Percentiles rank a stretch among this genome's conserved stretches.
Evolutionary conservation across 208 protist species (phyloP).

Genomic region (Wallacemonas sp.): DNA sequence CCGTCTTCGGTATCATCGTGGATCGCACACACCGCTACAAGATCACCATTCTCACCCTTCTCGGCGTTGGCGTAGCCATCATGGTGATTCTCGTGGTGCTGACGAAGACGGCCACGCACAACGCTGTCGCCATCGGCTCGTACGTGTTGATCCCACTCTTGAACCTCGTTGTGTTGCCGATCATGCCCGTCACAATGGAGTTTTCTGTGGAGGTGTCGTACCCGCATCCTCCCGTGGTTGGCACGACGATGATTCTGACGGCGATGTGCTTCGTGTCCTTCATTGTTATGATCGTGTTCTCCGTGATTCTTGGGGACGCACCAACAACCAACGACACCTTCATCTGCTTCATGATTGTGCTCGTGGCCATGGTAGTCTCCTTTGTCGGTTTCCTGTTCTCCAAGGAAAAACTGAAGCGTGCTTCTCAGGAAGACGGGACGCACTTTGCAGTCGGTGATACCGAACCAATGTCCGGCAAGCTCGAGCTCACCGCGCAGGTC

Average conservation of each 20-base stretch:
- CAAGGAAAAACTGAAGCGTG: not conserved
- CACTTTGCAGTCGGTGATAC: too few relatives aligned
- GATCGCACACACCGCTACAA: constrained; percentile 45
- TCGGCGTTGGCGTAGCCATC: constrained; percentile 14
- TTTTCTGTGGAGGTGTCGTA: constrained; percentile 58
- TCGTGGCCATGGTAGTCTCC: constrained; percentile 21
- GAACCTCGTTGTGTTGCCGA: constrained; percentile 37
- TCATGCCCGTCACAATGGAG: constrained; percentile 57
- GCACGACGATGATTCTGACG: constrained; percentile 33
- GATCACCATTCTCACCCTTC: constrained; percentile 23
- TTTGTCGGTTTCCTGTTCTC: constrained; percentile 22
- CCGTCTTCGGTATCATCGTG: constrained; percentile 32
- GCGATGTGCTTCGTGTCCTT: constrained; percentile 47
- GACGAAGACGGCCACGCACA: constrained; percentile 12
- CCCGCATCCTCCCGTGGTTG: constrained; percentile 41
- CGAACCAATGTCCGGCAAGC: too few relatives aligned
- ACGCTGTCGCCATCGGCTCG: constrained; percentile 7
- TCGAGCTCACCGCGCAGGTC: too few relatives aligned
- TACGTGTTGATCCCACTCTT: constrained; percentile 46
- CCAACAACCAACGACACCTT: not conserved
- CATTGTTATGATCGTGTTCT: constrained; percentile 1
- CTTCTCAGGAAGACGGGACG: too few relatives aligned
- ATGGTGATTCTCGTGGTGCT: constrained; percentile 20
- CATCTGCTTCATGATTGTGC: constrained; percentile 15
- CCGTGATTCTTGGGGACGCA: not conserved